A percentile compares a stretch with the other conserved stretches of the same genome.
These are phyloP conservation scores for Beauveria pseudobassiana DNA, from an alignment of 2,329 filamentous ascomycete species.

Conservation along the genomic window DNA sequence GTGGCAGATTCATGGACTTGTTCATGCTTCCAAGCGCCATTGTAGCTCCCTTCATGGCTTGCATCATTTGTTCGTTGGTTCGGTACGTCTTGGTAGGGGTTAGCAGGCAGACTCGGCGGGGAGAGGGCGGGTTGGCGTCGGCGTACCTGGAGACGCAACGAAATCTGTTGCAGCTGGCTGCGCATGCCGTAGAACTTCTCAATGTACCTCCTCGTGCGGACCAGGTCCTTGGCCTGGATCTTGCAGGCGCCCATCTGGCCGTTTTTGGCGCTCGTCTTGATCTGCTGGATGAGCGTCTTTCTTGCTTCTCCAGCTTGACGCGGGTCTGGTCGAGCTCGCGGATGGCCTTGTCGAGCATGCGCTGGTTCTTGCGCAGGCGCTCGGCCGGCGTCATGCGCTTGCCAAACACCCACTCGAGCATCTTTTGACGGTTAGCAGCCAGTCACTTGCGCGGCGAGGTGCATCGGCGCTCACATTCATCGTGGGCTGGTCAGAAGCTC, in stretches of 20 bases:
- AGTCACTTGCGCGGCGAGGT: constrained; percentile 3
- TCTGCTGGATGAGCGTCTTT: constrained; percentile 91
- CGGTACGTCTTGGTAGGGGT: constrained; percentile 65
- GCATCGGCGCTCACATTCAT: constrained; percentile 48
- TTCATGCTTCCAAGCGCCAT: constrained; percentile 95
- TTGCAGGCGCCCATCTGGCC: constrained; percentile 97
- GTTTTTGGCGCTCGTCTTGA: constrained; percentile 97
- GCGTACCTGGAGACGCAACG: constrained; percentile 79
- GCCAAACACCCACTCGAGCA: constrained; percentile 98
- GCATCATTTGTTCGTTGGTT: constrained; percentile 99
- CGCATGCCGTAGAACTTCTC: constrained; percentile 99
- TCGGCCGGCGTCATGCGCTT: constrained; percentile 98
- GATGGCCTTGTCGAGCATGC: constrained; percentile 94
- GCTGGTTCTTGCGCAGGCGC: constrained; percentile 87
- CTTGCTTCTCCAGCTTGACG: constrained; percentile 94
- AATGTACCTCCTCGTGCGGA: constrained; percentile 86
- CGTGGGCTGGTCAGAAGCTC: constrained; percentile 15
- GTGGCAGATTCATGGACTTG: constrained; percentile 91
- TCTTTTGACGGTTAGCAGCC: constrained; percentile 42
- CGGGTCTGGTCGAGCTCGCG: constrained; percentile 92
- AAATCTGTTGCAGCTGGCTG: constrained; percentile 94
- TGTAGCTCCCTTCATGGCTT: constrained; percentile 97
- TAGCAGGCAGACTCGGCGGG: not conserved
- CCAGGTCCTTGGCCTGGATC: constrained; percentile 95
- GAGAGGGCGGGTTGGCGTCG: too few species aligned